phyloP scores from a whole-genome alignment of 371 early-diverging fungal species.

The Rhizopus microsporus region DNA sequence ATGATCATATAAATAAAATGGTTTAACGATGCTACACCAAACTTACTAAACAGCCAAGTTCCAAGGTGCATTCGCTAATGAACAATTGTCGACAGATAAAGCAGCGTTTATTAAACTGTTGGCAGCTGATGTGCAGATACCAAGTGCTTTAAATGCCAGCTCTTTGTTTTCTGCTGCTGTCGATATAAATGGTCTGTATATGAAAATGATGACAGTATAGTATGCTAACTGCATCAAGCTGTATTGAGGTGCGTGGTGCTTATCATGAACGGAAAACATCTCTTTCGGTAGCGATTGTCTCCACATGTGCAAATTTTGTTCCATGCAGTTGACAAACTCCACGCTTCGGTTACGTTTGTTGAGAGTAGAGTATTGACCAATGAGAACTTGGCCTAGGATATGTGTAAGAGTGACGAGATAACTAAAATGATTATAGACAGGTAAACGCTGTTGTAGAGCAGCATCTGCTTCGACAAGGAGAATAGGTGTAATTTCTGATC shows the following conservation, averaged over 20 bases:
- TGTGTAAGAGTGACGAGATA: constrained; percentile 31
- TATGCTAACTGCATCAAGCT: constrained; percentile 21
- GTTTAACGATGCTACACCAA: neutral
- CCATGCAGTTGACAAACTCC: constrained; percentile 27
- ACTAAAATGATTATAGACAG: constrained; percentile 28
- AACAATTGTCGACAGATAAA: constrained; percentile 17
- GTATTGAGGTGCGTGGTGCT: neutral
- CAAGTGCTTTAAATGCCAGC: constrained; percentile 33
- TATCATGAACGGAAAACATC: constrained; percentile 11
- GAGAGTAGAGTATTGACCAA: constrained; percentile 31
- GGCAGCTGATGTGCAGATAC: constrained; percentile 37
- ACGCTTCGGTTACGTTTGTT: constrained; percentile 19
- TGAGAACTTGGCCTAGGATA: constrained; percentile 35
- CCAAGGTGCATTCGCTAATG: constrained; percentile 34
- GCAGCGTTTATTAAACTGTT: constrained; percentile 20
- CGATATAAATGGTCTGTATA: constrained; percentile 24
- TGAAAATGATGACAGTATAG: constrained; percentile 12
- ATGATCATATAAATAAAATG: neutral
- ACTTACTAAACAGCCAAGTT: constrained; percentile 40
- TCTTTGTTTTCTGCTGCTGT: constrained; percentile 14
- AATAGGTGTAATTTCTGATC: constrained; percentile 12
- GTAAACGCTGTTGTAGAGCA: constrained; percentile 14
- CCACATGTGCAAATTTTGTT: constrained; percentile 33
- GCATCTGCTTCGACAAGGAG: constrained; percentile 28
- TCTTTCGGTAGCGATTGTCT: constrained; percentile 26